Evolutionary conservation across 2,329 filamentous ascomycete species (phyloP).

Genomic region (Exserohilum rostratum): DNA sequence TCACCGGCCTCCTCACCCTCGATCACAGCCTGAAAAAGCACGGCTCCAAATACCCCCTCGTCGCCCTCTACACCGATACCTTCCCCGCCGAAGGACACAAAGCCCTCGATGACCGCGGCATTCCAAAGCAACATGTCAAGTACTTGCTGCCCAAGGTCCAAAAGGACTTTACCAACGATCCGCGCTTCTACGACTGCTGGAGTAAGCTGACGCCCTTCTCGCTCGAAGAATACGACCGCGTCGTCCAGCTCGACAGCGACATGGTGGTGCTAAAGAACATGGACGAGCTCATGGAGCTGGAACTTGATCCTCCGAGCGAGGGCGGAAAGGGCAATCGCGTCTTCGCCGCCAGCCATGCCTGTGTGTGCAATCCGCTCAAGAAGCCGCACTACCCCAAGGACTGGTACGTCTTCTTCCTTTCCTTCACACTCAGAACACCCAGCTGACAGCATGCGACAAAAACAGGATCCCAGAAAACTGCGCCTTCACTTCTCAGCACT

Average conservation of each 20-base stretch:
- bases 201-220: constrained; percentile 82
- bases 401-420: constrained; percentile 59
- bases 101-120: constrained; percentile 72
- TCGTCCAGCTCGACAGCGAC: constrained; percentile 86
- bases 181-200: constrained; percentile 90
- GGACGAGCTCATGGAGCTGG: constrained; percentile 89
- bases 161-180: constrained; percentile 76
- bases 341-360: constrained; percentile 84
- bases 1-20: constrained; percentile 81
- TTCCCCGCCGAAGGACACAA: constrained; percentile 72
- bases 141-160: constrained; percentile 71
- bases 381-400: constrained; percentile 78
- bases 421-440: neutral
- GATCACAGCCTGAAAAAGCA: constrained; percentile 73
- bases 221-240: constrained; percentile 74
- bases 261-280: constrained; percentile 86
- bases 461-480: constrained; percentile 62
- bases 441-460: neutral
- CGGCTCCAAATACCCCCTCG: constrained; percentile 73
- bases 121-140: constrained; percentile 71
- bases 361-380: constrained; percentile 81
- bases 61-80: constrained; percentile 81
- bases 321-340: constrained; percentile 66
- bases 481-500: constrained; percentile 65
- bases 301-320: constrained; percentile 65